These are phyloP conservation scores for Gossypium herbaceum DNA, from an alignment of 345 rosid species.

Conservation along the genomic window DNA sequence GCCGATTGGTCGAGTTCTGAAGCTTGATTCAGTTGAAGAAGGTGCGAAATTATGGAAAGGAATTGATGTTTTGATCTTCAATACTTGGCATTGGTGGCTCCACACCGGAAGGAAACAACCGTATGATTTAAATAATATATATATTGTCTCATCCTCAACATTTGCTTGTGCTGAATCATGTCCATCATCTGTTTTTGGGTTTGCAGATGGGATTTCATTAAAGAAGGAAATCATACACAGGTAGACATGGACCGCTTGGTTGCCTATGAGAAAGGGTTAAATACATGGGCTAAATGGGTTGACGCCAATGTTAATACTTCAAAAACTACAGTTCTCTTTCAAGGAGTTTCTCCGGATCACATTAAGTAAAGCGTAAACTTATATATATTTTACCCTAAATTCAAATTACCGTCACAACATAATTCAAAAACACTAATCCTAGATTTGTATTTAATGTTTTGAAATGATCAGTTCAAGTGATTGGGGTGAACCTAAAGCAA, in stretches of 20 bases:
- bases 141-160: background rate
- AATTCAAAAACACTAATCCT: background rate
- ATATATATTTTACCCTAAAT: too few species aligned
- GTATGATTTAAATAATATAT: constrained; percentile 21
- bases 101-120: constrained; percentile 73
- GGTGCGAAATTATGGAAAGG: constrained; percentile 49
- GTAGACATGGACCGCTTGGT: constrained; percentile 55
- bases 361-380: constrained; percentile 26
- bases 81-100: constrained; percentile 98
- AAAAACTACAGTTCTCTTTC: constrained; percentile 57
- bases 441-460: background rate
- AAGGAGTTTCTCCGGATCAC: constrained; percentile 73
- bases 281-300: constrained; percentile 71
- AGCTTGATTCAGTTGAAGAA: constrained; percentile 46
- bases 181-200: background rate
- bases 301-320: constrained; percentile 38
- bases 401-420: too few species aligned
- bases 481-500: constrained; percentile 45
- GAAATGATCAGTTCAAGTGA: constrained; percentile 40
- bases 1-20: constrained; percentile 41
- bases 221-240: constrained; percentile 25
- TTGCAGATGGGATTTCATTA: constrained; percentile 59
- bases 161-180: background rate
- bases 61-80: constrained; percentile 57
- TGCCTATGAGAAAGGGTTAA: constrained; percentile 59